phyloP scores from a whole-genome alignment of 352 stramenopile genomes.

The Phytophthora cactorum region DNA sequence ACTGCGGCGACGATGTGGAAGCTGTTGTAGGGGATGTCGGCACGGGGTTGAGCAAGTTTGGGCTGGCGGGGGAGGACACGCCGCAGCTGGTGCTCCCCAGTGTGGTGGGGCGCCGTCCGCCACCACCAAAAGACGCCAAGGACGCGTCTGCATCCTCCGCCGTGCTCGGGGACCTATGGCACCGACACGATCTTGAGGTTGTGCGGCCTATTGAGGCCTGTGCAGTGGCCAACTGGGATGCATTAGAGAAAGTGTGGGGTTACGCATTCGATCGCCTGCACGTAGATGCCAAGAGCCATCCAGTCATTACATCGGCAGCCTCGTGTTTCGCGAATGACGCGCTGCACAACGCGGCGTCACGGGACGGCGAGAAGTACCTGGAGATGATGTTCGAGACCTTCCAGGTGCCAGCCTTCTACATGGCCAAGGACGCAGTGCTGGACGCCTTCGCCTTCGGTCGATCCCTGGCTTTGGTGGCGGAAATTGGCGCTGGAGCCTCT shows the following conservation, averaged over 20 bases:
- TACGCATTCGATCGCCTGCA: slow-evolving; percentile 78
- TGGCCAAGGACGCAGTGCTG: slow-evolving; percentile 90
- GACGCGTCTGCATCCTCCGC: slow-evolving; percentile 5
- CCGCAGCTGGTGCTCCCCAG: slow-evolving; percentile 91
- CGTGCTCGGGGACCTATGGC: slow-evolving; percentile 65
- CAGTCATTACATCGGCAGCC: slow-evolving; percentile 77
- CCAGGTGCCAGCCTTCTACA: slow-evolving; percentile 88
- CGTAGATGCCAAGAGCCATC: slow-evolving; percentile 71
- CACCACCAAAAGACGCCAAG: slow-evolving; percentile 19
- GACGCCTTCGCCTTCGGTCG: slow-evolving; percentile 92
- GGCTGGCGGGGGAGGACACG: slow-evolving; percentile 94
- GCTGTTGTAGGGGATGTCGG: slow-evolving; percentile 95
- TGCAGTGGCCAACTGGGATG: slow-evolving; percentile 83
- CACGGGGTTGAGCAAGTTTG: slow-evolving; percentile 92
- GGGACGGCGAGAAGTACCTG: slow-evolving; percentile 82
- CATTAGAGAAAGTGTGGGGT: slow-evolving; percentile 84
- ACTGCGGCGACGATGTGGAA: slow-evolving; percentile 97
- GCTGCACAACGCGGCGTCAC: slow-evolving; percentile 54
- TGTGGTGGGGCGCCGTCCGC: slow-evolving; percentile 49
- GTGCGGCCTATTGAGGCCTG: slow-evolving; percentile 61
- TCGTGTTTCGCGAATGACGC: slow-evolving; percentile 81
- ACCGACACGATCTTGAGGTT: slow-evolving; percentile 65
- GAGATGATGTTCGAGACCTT: slow-evolving; percentile 95
- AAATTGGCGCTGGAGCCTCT: slow-evolving; percentile 87
- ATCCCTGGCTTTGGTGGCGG: slow-evolving; percentile 86